Evolutionary conservation across 2,329 filamentous ascomycete species (phyloP), one percentile per base, ranked within the genome.

Genomic region (Paracoccidioides brasiliensis): DNA sequence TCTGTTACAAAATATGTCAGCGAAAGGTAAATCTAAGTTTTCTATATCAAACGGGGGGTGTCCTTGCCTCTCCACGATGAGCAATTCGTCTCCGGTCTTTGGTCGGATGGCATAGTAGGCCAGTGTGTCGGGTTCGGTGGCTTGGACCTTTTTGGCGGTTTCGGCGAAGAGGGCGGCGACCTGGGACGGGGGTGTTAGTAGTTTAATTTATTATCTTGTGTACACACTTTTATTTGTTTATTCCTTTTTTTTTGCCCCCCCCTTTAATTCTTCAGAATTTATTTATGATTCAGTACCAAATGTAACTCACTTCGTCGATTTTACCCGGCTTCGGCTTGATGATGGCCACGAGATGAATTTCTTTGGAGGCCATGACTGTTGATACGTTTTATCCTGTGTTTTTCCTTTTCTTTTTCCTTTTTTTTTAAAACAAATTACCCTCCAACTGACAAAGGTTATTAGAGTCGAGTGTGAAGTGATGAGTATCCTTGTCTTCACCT

Each of bases 61-160:
- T 48, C 12, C 54, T 54, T 55, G 69, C 67, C 65, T 64, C 46
- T 70, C 67, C n/a, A 70, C 62, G 12, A 67, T 61, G 32, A 69
- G 61, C 48, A 70, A 63, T 50, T 68, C 66, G 12, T 66, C 63
- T 41, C 64, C 64, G 12, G 63, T 64, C 32, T 62, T 58, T 12
- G 64, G 59, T 7, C 57, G 53, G 10, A 66, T 61, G 12, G 63
- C 62, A 42, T 68, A 69, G 58, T 69, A 70, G 35, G 65, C 51
- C 10, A 69, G 55, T 7, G 65, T 66, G 22, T 62, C 62, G 6
- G 68, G 66, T 44, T 70, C 68, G 14, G 67, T 60, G 37, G 61
- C 63, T 50, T 67, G 62, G 28, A 69, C 66, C 14, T 67, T 62
- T 44, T 64, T 60, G 33, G 61, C 62, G 22, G 65, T 55, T 35